Conservation (phyloP, 208 protist species). For the Trypanosoma mega region DNA sequence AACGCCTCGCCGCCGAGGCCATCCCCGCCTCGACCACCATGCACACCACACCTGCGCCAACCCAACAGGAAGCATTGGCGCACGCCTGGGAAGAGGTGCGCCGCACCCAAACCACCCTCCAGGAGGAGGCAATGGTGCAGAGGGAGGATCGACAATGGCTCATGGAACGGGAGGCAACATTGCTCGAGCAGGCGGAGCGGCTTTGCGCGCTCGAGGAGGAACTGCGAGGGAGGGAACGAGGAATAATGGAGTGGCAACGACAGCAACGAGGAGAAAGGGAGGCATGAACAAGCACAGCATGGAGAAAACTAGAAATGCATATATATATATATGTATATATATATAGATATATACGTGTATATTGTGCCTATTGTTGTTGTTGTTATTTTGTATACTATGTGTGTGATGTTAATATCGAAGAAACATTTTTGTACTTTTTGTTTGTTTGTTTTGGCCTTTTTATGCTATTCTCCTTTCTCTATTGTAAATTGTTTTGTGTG, state of each 20-base stretch:
- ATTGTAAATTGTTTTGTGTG: neutral
- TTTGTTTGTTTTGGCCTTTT: neutral
- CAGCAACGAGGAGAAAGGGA: neutral
- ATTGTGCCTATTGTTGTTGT: neutral
- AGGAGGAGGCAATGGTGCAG: neutral
- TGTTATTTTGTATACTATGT: too few species aligned
- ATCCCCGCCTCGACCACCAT: too few species aligned
- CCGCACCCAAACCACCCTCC: neutral
- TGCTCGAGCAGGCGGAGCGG: constrained; percentile 13
- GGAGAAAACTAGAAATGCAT: neutral
- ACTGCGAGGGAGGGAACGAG: neutral
- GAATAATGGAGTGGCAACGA: neutral
- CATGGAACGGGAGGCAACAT: neutral
- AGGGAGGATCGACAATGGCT: neutral
- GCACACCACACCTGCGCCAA: too few species aligned
- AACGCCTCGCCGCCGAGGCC: neutral
- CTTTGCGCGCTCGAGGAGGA: constrained; percentile 16
- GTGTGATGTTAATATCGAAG: too few species aligned
- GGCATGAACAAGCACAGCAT: neutral
- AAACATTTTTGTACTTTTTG: too few species aligned
- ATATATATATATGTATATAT: constrained; percentile 2
- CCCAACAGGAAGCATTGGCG: too few species aligned
- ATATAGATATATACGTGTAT: neutral
- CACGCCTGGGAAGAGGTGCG: neutral
- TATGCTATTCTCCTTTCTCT: neutral